phyloP scores from a whole-genome alignment of 179 eudicot species.

The Monotropa hypopitys region DNA sequence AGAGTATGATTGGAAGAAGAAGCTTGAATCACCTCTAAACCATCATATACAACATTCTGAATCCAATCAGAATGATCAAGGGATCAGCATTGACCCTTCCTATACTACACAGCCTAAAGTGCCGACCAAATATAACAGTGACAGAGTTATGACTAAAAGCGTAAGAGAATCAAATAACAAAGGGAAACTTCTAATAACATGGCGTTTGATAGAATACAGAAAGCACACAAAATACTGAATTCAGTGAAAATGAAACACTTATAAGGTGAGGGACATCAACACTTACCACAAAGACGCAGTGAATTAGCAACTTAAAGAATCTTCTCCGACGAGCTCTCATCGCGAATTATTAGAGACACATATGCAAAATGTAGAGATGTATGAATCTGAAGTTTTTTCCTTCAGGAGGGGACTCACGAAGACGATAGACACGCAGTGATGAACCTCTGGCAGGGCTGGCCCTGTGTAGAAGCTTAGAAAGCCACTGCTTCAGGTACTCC shows the following conservation, averaged over 20 bases:
- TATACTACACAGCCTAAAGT: neutral
- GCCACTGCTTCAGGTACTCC: no score
- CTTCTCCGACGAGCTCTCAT: conserved; percentile 7
- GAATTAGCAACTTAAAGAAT: neutral
- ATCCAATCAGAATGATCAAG: neutral
- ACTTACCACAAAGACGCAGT: conserved; percentile 3
- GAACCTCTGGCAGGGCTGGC: no score
- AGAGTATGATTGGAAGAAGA: neutral
- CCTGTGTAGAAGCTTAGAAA: no score
- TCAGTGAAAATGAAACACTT: neutral
- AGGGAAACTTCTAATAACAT: neutral
- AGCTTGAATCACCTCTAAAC: neutral
- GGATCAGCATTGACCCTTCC: neutral
- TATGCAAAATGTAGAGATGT: neutral
- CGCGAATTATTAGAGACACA: neutral
- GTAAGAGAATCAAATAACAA: neutral
- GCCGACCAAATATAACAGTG: neutral
- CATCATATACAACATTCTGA: neutral
- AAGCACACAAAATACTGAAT: neutral
- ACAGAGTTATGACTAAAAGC: neutral
- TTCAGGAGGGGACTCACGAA: neutral
- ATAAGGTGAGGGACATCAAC: neutral
- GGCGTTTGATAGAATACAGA: neutral
- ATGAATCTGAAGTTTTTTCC: neutral
- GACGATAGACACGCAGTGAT: neutral